Base-by-base conservation (phyloP, 805 yeast species). In the Candida coleopterorum region DNA sequence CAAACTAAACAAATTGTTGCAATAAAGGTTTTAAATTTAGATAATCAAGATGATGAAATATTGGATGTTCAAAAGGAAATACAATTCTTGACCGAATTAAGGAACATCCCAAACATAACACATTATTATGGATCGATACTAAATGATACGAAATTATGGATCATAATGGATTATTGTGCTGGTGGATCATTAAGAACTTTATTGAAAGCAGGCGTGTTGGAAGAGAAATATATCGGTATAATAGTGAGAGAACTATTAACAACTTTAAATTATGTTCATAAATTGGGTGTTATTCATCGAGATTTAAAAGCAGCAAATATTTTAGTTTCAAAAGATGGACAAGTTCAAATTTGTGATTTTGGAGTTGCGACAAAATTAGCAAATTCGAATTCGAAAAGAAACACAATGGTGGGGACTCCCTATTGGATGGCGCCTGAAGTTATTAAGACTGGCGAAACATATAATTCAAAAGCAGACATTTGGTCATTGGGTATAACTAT, bases 391-490 rank as follows among this genome's bases (percentile, higher is more conserved):
- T 57, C 81, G 31, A 86, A 88, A 55, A 71, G 98, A 49, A 85
- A 90, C 24, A 93, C 98, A 0, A 88, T 94, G 77, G 97, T 96
- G 0, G 95, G 95, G 6, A 85, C 95, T 0, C 94, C 94, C 0
- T 93, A 88, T 55, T 93, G 98, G 98, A 93, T 93, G 98, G 97
- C 98, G 0, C 98, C 98, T 0, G 98, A 90, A 58, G 98, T 90
- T 22, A 90, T 90, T 26, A 74, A 85, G 63, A 97, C 90, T 58
- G 95, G 94, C 27, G 84, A 82, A 11, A 74, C 81, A 7, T 85
- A 93, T 67, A 95, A 85, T 56, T 75, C 81, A 29, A 89, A 82
- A 60, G 98, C 95, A 1, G 99, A 93, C 58, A 85, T 93, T 6
- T 93, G 99, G 99, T 89, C 97, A 0, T 59, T 90, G 32, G 99